These are phyloP conservation scores for Cryptococcus depauperatus DNA, from an alignment of 1,284 basidiomycete genomes.

Conservation along the genomic window DNA sequence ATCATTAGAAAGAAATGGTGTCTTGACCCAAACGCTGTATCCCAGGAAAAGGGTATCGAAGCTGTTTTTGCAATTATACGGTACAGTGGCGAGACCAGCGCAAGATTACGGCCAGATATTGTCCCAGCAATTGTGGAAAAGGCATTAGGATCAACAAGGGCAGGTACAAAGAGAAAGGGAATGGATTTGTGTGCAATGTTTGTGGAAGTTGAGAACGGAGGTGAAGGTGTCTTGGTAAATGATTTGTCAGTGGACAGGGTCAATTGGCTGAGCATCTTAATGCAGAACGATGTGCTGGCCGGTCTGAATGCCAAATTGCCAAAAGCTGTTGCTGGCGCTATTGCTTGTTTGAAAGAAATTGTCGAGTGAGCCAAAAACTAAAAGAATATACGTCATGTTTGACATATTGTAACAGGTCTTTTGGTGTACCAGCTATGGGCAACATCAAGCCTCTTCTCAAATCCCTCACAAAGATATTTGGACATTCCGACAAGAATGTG, in stretches of 20 bases:
- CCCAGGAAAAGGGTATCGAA: slow-evolving; percentile 94
- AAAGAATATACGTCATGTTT: not conserved
- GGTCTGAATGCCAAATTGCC: slow-evolving; percentile 90
- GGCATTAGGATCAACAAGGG: slow-evolving; percentile 81
- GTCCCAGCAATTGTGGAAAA: slow-evolving; percentile 91
- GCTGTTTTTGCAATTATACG: slow-evolving; percentile 77
- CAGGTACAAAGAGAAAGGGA: slow-evolving; percentile 85
- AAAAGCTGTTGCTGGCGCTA: slow-evolving; percentile 78
- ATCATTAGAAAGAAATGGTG: slow-evolving; percentile 68
- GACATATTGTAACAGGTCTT: slow-evolving; percentile 52
- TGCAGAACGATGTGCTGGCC: slow-evolving; percentile 69
- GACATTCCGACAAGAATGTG: slow-evolving; percentile 91
- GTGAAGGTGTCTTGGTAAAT: slow-evolving; percentile 76
- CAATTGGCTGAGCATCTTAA: not conserved
- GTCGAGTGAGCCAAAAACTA: slow-evolving; percentile 52
- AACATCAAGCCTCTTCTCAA: slow-evolving; percentile 73
- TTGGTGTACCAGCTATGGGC: slow-evolving; percentile 70
- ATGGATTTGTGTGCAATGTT: slow-evolving; percentile 81
- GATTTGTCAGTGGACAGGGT: not conserved
- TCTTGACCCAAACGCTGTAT: slow-evolving; percentile 88
- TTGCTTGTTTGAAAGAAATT: slow-evolving; percentile 73
- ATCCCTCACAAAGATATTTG: slow-evolving; percentile 83
- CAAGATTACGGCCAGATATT: slow-evolving; percentile 65
- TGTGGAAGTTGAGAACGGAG: slow-evolving; percentile 87
- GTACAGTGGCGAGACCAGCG: slow-evolving; percentile 80